Evolutionary conservation across 2,329 filamentous ascomycete genomes (phyloP).

Genomic region (Exophiala aquamarina): DNA sequence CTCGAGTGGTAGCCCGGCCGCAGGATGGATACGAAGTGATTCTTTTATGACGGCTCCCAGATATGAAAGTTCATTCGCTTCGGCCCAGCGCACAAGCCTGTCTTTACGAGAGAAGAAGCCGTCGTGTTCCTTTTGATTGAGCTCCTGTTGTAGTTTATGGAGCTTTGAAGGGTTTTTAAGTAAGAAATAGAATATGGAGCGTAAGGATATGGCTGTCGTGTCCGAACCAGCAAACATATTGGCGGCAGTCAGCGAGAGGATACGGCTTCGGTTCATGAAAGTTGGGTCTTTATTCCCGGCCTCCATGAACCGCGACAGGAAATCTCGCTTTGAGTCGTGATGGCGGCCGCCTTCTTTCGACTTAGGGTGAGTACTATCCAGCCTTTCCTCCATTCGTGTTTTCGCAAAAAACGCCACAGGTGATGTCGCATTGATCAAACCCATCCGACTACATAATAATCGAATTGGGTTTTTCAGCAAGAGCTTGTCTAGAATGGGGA

Average conservation of each 20-base stretch:
- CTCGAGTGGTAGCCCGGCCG: constrained; percentile 12
- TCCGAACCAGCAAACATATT: constrained; percentile 37
- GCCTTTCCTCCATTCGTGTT: not conserved
- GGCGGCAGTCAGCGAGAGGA: not conserved
- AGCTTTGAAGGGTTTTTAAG: constrained; percentile 29
- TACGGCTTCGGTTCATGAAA: not conserved
- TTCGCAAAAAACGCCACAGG: not conserved
- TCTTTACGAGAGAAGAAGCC: constrained; percentile 22
- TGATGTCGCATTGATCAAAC: constrained; percentile 45
- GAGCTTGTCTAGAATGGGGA: constrained; percentile 33
- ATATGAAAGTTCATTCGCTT: constrained; percentile 65
- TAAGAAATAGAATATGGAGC: constrained; percentile 35
- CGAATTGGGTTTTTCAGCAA: constrained; percentile 10
- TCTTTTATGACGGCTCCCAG: constrained; percentile 77
- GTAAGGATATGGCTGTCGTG: constrained; percentile 36
- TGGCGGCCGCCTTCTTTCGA: no score
- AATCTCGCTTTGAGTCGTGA: no score
- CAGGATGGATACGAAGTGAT: constrained; percentile 62
- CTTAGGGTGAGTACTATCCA: not conserved
- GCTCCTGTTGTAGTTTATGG: constrained; percentile 24
- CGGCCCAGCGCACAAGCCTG: constrained; percentile 10
- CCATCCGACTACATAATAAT: constrained; percentile 41
- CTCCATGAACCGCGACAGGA: constrained; percentile 2
- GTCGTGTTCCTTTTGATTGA: constrained; percentile 4
- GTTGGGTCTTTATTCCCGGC: not conserved